phyloP scores from a whole-genome alignment of 441 rosid genomes.

The Erodium moschatum region DNA sequence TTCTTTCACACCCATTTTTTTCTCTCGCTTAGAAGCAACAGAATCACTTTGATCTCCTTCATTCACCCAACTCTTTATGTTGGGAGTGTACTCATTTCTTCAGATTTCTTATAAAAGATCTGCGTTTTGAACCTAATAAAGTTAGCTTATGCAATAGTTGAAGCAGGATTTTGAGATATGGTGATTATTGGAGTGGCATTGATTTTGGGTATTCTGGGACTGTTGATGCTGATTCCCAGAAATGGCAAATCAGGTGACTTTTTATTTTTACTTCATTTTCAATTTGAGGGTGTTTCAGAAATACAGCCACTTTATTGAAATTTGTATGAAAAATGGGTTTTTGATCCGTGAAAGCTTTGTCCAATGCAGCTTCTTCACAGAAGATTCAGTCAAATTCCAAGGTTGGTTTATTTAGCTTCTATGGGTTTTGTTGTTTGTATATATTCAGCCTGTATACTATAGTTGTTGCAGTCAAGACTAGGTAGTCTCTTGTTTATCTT shows the following conservation, averaged over 20 bases:
- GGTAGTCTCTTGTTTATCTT: neutral
- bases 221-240: conserved; percentile 35
- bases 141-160: conserved; percentile 11
- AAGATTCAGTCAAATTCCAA: conserved; percentile 21
- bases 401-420: neutral
- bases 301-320: neutral
- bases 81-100: no score
- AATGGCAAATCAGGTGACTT: conserved; percentile 32
- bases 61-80: no score
- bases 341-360: conserved; percentile 18
- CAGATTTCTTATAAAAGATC: no score
- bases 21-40: no score
- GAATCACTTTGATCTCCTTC: no score
- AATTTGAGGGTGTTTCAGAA: neutral
- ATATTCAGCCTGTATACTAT: no score
- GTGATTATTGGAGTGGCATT: conserved; percentile 30
- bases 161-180: conserved; percentile 31
- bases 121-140: neutral
- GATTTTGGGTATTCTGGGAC: conserved; percentile 39
- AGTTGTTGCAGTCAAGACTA: no score
- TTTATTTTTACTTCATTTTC: no score
- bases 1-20: no score
- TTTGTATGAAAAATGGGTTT: neutral
- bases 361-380: conserved; percentile 33
- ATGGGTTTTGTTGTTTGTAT: conserved; percentile 1